A percentile compares a stretch with the other conserved stretches of the same genome.
These are phyloP conservation scores for Pichia terricola DNA, from an alignment of 1,139 yeast species.

Conservation along the genomic window DNA sequence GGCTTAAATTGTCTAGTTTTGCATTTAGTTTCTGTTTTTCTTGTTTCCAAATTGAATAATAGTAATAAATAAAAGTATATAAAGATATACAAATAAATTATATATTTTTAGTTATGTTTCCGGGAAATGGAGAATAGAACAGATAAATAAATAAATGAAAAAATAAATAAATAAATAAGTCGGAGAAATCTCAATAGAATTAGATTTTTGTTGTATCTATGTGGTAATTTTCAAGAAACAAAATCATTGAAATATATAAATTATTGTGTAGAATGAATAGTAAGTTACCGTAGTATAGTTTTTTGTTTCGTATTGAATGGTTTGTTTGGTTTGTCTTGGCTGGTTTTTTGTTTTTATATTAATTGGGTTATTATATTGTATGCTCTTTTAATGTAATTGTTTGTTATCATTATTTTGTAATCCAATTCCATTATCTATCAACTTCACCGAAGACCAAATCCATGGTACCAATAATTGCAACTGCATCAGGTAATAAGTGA, in stretches of 20 bases:
- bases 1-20: no score
- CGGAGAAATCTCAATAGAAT: neutral
- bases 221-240: neutral
- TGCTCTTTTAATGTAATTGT: neutral
- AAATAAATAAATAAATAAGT: neutral
- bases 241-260: neutral
- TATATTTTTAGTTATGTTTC: no score
- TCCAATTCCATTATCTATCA: slow-evolving; percentile 48
- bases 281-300: no score
- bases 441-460: slow-evolving; percentile 93
- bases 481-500: slow-evolving; percentile 85
- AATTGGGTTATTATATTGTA: no score
- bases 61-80: neutral
- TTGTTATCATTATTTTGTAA: no score
- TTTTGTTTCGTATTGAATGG: neutral
- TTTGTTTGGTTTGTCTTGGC: neutral
- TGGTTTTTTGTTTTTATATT: neutral
- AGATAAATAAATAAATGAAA: neutral
- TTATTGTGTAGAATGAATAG: slow-evolving; percentile 2
- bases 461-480: slow-evolving; percentile 92
- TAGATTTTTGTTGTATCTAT: neutral
- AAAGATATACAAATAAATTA: neutral
- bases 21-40: no score
- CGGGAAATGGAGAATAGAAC: no score
- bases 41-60: neutral